These are phyloP conservation scores for Fusarium sp. DNA, from an alignment of 2,329 filamentous ascomycete species.

Conservation along the genomic window DNA sequence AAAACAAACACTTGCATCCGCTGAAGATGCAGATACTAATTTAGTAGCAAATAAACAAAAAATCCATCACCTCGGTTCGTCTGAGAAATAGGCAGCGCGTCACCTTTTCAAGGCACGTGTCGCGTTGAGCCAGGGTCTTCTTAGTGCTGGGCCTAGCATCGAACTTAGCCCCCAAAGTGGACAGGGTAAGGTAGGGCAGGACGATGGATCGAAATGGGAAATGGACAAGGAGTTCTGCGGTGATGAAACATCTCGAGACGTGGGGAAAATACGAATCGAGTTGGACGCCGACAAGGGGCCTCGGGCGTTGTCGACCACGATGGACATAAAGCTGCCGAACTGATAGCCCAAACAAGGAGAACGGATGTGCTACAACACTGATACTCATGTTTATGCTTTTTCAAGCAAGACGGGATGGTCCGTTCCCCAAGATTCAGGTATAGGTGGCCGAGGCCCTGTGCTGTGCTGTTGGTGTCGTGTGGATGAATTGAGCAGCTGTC, in stretches of 20 bases:
- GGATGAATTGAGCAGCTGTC: neutral
- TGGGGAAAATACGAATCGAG: constrained; percentile 48
- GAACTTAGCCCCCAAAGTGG: constrained; percentile 7
- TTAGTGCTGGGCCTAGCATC: constrained; percentile 15
- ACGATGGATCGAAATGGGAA: constrained; percentile 28
- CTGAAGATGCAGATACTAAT: constrained; percentile 10
- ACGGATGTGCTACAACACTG: constrained; percentile 21
- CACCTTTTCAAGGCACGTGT: constrained; percentile 41
- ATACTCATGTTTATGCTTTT: constrained; percentile 4
- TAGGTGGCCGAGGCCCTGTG: constrained; percentile 9
- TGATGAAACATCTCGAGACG: constrained; percentile 45
- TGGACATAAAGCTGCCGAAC: constrained; percentile 23
- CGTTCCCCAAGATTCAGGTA: constrained; percentile 42
- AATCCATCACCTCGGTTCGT: constrained; percentile 1
- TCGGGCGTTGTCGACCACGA: constrained; percentile 19
- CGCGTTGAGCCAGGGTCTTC: constrained; percentile 19
- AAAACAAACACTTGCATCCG: neutral
- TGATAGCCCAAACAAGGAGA: constrained; percentile 34
- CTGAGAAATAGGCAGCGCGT: constrained; percentile 29
- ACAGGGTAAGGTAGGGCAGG: constrained; percentile 14
- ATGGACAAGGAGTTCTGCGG: constrained; percentile 33
- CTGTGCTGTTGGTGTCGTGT: constrained; percentile 1
- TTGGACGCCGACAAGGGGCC: constrained; percentile 31
- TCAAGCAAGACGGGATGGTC: constrained; percentile 38
- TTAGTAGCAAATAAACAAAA: constrained; percentile 1